These are phyloP conservation scores for Extremus antarcticus DNA, from an alignment of 495 filamentous ascomycete genomes.

Conservation along the genomic window DNA sequence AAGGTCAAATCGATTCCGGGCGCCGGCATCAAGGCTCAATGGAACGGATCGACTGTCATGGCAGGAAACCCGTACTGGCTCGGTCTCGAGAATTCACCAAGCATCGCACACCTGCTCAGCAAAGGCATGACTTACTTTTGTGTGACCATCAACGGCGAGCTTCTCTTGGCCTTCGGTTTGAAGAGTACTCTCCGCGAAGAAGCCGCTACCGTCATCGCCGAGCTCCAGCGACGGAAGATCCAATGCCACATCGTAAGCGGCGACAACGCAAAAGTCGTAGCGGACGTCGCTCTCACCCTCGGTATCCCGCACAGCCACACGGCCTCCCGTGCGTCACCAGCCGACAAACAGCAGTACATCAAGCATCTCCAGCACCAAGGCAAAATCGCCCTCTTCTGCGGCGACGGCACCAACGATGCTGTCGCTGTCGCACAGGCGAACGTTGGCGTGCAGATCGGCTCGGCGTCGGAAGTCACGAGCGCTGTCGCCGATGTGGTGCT, in stretches of 20 bases:
- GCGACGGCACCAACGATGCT: constrained; percentile 77
- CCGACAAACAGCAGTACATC: constrained; percentile 54
- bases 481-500: constrained; percentile 62
- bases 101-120: constrained; percentile 35
- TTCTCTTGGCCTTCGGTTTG: constrained; percentile 50
- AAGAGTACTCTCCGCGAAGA: constrained; percentile 49
- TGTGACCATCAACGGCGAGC: constrained; percentile 40
- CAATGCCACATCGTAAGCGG: constrained; percentile 56
- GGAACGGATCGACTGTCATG: constrained; percentile 31
- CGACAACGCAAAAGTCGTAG: constrained; percentile 42
- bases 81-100: constrained; percentile 24
- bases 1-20: constrained; percentile 42
- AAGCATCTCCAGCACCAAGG: constrained; percentile 27
- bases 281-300: not conserved
- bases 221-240: constrained; percentile 45
- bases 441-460: constrained; percentile 59
- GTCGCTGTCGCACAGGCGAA: constrained; percentile 61
- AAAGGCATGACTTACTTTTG: constrained; percentile 51
- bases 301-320: not conserved
- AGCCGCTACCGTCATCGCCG: constrained; percentile 36
- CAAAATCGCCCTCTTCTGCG: constrained; percentile 52
- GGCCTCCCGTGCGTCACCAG: constrained; percentile 34
- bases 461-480: constrained; percentile 52
- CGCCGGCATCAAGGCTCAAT: constrained; percentile 36
- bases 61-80: constrained; percentile 61